Evolutionary conservation across 106 monocot genomes (phyloP), one percentile per base, ranked within the genome.

Genomic region (Iris macrosiphon): DNA sequence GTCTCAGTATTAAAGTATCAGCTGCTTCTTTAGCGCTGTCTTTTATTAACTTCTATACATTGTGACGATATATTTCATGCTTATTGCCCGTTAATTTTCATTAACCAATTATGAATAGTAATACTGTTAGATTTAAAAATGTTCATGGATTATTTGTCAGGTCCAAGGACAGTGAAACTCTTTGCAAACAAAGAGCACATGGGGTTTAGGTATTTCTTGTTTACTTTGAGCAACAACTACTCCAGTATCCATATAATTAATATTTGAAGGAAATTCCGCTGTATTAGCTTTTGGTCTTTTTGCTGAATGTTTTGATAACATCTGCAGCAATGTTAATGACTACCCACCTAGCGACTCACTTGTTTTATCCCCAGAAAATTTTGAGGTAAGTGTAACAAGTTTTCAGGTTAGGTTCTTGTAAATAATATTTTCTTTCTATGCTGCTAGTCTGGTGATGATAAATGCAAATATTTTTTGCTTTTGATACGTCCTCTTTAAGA

Each of bases 161-260:
- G 96, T 40, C 96, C 96, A 23, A 86, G 49, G 65, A 78, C 75
- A 1, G 69, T 91, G 23, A 98, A 98, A 34, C 83, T 98, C 26
- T 98, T 86, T 72, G 69, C 86, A 29, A 98, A 98, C 77, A 98
- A 91, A 67, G 90, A 87, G 57, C 74, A 98, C 40, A 98, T 98
- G 96, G 96, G 90, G 28, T 98, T 98, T 46, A 98, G 96, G 96
- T 98, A 77, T 49, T 31, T 14, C 39, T 5, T 43, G 2, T 41
- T 45, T 23, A 20, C 28, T n/a, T 22, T 44, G 21, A 7, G 19
- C 16, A n/a, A 26, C 21, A 23, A 40, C 26, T 3, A 28, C 16
- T 18, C 33, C 10, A 27, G 26, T 8, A 28, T 40, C 29, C 42
- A 44, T 19, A 40, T 53, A 12, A 28, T 40, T 37, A 39, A 44